These are phyloP conservation scores for Cutaneotrichosporon arboriforme DNA, from an alignment of 1,284 basidiomycete species.

Conservation along the genomic window DNA sequence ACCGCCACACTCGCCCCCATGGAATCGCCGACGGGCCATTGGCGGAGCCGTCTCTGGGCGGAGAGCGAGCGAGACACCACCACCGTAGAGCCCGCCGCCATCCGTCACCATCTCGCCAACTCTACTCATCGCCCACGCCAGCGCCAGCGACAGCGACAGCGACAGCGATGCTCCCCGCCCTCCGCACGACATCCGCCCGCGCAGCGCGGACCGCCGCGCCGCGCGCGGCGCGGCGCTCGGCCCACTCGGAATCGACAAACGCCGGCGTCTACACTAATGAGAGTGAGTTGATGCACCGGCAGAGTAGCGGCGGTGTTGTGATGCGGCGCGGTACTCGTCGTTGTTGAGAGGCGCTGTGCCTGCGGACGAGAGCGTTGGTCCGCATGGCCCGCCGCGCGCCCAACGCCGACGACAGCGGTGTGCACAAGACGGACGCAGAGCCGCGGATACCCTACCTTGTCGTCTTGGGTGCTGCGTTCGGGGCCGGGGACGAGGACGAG, in stretches of 20 bases:
- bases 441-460: no score
- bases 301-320: no score
- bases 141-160: background rate
- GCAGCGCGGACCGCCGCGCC: background rate
- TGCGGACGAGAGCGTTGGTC: no score
- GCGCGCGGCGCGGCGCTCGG: slow-evolving; percentile 3
- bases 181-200: slow-evolving; percentile 7
- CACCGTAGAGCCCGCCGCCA: background rate
- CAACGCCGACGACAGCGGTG: no score
- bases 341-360: background rate
- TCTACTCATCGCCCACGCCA: background rate
- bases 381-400: no score
- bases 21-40: slow-evolving; percentile 3
- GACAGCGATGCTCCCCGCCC: slow-evolving; percentile 15
- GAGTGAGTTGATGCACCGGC: slow-evolving; percentile 21
- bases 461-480: no score
- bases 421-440: no score
- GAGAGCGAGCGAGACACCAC: background rate
- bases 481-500: no score
- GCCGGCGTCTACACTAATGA: slow-evolving; percentile 19
- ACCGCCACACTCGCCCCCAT: background rate
- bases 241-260: slow-evolving; percentile 15
- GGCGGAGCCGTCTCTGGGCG: background rate
- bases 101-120: background rate
- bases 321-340: no score